A percentile compares a stretch with the other conserved stretches of the same genome.
Conservation (phyloP, 345 rosid species). For the Trapa incisa region DNA sequence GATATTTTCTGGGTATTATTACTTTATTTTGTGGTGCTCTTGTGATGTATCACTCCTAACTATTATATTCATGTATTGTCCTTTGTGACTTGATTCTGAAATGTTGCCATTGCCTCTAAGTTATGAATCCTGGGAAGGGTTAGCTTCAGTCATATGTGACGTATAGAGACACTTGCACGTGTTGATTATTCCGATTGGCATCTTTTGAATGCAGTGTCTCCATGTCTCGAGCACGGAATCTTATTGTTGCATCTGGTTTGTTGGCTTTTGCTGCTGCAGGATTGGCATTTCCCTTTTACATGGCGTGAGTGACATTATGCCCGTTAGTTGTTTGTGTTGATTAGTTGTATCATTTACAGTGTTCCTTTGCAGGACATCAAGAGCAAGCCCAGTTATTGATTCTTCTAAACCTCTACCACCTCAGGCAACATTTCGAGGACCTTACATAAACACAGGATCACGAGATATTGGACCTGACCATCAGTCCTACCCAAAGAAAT, state of each 20-base stretch:
- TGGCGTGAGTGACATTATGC: slow-evolving; percentile 47
- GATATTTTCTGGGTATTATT: no score
- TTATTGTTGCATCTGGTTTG: slow-evolving; percentile 64
- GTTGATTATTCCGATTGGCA: background rate
- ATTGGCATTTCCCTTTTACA: slow-evolving; percentile 78
- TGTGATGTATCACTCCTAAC: no score
- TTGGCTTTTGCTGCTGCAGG: slow-evolving; percentile 70
- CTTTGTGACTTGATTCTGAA: no score
- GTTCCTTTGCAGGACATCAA: slow-evolving; percentile 41
- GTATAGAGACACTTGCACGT: background rate
- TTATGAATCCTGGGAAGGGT: no score
- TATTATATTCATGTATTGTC: no score
- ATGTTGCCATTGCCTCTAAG: no score
- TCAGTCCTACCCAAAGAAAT: slow-evolving; percentile 60
- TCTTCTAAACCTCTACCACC: slow-evolving; percentile 79
- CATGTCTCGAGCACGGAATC: slow-evolving; percentile 54
- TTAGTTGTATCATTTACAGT: background rate
- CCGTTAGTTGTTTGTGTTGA: background rate
- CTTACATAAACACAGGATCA: slow-evolving; percentile 88
- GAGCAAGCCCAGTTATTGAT: slow-evolving; percentile 55
- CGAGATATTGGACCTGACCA: slow-evolving; percentile 87
- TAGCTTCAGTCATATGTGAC: background rate
- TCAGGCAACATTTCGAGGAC: slow-evolving; percentile 92
- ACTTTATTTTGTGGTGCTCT: no score
- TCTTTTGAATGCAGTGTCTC: background rate